These are phyloP conservation scores for Pezicula neosporulosa DNA, from an alignment of 2,329 filamentous ascomycete genomes.

Conservation along the genomic window DNA sequence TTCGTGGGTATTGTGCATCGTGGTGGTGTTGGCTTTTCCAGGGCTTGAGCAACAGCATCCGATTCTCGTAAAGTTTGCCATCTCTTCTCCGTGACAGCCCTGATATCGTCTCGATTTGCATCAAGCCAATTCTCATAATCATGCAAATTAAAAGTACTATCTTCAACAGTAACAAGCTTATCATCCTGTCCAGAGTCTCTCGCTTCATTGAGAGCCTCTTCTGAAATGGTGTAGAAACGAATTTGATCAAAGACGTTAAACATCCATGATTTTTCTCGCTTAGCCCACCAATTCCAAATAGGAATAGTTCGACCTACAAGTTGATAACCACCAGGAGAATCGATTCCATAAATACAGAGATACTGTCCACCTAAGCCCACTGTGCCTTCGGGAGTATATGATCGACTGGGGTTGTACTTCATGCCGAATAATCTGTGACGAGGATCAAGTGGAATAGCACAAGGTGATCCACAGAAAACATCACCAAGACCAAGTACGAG, in stretches of 20 bases:
- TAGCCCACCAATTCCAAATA: background rate
- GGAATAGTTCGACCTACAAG: conserved; percentile 3
- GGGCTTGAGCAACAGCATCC: conserved; percentile 34
- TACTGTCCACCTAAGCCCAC: conserved; percentile 31
- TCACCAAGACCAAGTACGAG: conserved; percentile 36
- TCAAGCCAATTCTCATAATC: conserved; percentile 31
- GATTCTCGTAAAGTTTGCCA: conserved; percentile 15
- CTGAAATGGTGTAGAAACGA: conserved; percentile 43
- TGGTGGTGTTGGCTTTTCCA: conserved; percentile 39
- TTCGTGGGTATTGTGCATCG: conserved; percentile 34
- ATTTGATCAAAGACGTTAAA: conserved; percentile 46
- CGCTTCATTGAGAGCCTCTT: background rate
- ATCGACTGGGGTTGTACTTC: conserved; percentile 34
- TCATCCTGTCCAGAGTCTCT: conserved; percentile 13
- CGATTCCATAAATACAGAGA: conserved; percentile 31
- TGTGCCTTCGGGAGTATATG: conserved; percentile 30
- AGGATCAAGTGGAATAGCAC: conserved; percentile 33
- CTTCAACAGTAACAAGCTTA: conserved; percentile 23
- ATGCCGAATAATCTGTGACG: conserved; percentile 29
- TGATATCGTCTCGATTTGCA: conserved; percentile 12
- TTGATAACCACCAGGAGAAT: conserved; percentile 34
- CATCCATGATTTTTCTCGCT: conserved; percentile 24
- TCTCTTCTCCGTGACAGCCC: background rate
- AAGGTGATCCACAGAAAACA: conserved; percentile 37
- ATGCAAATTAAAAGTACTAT: conserved; percentile 26